A percentile compares a stretch with the other conserved stretches of the same genome.
phyloP scores from a whole-genome alignment of 192 early-diverging fungal genomes.

The Gorgonomyces haynaldii region DNA sequence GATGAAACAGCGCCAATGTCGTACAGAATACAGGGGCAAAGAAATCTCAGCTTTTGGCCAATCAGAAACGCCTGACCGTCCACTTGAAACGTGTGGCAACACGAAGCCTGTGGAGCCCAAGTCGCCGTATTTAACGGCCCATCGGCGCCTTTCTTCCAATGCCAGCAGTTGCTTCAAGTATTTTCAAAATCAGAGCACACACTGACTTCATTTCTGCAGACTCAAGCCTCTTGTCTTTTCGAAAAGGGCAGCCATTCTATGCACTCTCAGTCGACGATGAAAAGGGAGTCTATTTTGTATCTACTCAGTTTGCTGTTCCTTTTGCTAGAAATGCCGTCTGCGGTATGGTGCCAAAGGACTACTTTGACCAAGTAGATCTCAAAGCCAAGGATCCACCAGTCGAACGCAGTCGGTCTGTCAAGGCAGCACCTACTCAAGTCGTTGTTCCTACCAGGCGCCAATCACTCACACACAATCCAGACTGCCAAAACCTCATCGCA shows the following conservation, averaged over 20 bases:
- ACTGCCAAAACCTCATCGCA: conserved; percentile 1
- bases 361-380: conserved; percentile 35
- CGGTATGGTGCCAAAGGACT: conserved; percentile 30
- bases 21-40: not conserved
- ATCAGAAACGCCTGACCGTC: not conserved
- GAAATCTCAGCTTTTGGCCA: not conserved
- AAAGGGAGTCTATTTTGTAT: conserved; percentile 35
- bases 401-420: not conserved
- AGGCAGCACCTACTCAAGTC: not conserved
- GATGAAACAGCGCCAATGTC: not conserved
- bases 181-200: conserved; percentile 35
- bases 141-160: too few relatives aligned
- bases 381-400: conserved; percentile 17
- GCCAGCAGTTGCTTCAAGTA: conserved; percentile 21
- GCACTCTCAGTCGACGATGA: conserved; percentile 26
- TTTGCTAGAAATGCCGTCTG: conserved; percentile 35
- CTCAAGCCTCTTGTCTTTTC: conserved; percentile 28
- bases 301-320: conserved; percentile 38
- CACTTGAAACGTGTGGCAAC: not conserved
- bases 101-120: too few relatives aligned
- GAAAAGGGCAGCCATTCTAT: conserved; percentile 38
- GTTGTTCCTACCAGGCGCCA: conserved; percentile 1
- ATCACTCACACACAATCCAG: conserved; percentile 5
- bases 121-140: too few relatives aligned
- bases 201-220: conserved; percentile 28